A percentile compares a stretch with the other conserved stretches of the same genome.
These are phyloP conservation scores for Mycena indigotica DNA, from an alignment of 768 basidiomycete genomes.

Conservation along the genomic window DNA sequence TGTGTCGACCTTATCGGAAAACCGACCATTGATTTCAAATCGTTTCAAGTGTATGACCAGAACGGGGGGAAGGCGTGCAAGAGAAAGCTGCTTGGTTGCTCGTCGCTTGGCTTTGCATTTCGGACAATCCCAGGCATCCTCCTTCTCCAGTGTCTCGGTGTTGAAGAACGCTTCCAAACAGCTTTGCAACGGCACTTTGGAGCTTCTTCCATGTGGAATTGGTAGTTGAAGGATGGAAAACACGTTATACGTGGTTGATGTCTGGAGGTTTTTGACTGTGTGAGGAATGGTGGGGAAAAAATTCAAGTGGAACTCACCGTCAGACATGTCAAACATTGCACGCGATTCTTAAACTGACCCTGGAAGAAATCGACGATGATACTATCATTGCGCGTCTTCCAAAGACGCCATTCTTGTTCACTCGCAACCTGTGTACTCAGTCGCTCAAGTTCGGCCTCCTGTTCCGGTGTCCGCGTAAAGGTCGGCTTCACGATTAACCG, in stretches of 20 bases:
- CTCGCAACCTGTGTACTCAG: slow-evolving; percentile 86
- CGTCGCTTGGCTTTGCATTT: slow-evolving; percentile 86
- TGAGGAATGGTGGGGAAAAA: too few species aligned
- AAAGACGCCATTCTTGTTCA: slow-evolving; percentile 90
- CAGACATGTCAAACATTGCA: slow-evolving; percentile 88
- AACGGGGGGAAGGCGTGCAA: slow-evolving; percentile 92
- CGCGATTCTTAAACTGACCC: slow-evolving; percentile 89
- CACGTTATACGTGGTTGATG: slow-evolving; percentile 94
- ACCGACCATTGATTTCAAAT: slow-evolving; percentile 87
- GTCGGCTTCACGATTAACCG: slow-evolving; percentile 74
- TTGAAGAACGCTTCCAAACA: slow-evolving; percentile 92
- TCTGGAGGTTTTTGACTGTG: slow-evolving; percentile 53
- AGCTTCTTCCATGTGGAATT: slow-evolving; percentile 66
- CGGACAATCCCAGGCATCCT: slow-evolving; percentile 97
- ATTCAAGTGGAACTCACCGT: slow-evolving; percentile 53
- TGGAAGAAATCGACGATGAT: slow-evolving; percentile 97
- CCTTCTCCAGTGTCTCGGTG: slow-evolving; percentile 87
- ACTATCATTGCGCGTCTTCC: slow-evolving; percentile 88
- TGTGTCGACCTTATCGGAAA: slow-evolving; percentile 96
- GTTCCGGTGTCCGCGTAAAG: slow-evolving; percentile 66
- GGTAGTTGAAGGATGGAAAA: slow-evolving; percentile 96
- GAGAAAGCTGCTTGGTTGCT: slow-evolving; percentile 83
- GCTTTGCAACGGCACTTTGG: slow-evolving; percentile 69
- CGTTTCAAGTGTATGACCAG: slow-evolving; percentile 91
- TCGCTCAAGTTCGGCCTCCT: slow-evolving; percentile 87